Evolutionary conservation across 345 rosid genomes (phyloP), one percentile per base, ranked within the genome.

Genomic region (Brassica cretica): DNA sequence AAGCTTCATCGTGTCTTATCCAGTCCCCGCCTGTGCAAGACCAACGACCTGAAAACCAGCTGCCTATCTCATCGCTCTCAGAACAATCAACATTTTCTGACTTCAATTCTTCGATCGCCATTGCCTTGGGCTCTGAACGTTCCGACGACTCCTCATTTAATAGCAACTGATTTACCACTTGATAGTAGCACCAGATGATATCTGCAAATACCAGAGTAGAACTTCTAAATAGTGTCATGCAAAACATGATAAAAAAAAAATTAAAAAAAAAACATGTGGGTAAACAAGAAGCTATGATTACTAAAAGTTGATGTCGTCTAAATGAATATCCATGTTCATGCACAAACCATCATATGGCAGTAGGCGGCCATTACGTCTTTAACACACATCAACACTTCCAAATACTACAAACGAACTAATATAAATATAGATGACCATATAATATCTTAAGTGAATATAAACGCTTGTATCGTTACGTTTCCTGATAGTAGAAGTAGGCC

Each of bases 11-110:
- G 29, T 85, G 84, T 85, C 96, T 93, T 82, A 85, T 91, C 99
- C 99, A 95, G 82, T 95, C 99, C 79, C 98, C 98, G 71, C 99
- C 99, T 83, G 91, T 95, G 88, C 96, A 93, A 3, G 98, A 85
- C 94, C 96, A 91, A 33, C 83, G 86, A 35, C 89, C 87, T 73
- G 92, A 81, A 84, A 86, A 93, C 93, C 97, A 88, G 69, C 87
- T 90, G 74, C 84, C 82, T 39, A 84, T 71, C 67, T 88, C 97
- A 72, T 72, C 74, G 73, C 68, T 67, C 18, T 76, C 77, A 81
- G 82, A 80, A 59, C 74, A 73, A 46, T 85, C 70, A 71, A 84
- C 92, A 68, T 81, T 82, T 80, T 72, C 77, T 74, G 81, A 74
- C 80, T 82, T 80, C 59, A 55, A 68, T 78, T 91, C 93, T 69